Base-by-base conservation (phyloP, 208 protist species). In the Crithidia acanthocephali region DNA sequence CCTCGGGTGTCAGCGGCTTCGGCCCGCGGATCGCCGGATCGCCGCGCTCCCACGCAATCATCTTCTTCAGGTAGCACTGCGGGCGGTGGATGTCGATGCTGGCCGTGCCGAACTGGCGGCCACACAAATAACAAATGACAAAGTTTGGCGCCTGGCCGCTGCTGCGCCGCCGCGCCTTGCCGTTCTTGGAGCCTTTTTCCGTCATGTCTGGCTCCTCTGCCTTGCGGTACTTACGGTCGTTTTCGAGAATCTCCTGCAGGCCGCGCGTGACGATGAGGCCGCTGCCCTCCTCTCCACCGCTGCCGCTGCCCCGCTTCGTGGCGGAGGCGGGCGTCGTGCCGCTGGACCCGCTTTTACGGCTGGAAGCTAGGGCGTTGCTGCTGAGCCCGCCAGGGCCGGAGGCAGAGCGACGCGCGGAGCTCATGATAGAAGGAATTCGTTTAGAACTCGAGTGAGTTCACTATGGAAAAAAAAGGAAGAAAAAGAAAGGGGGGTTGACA, bases 1-100 rank as follows among this genome's bases (percentile, higher is more conserved):
- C 80, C 60, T 86, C 79, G 0, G 85, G 88, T 40, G 85, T 69
- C 6, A 88, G 0, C 13, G 94, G 94, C 51, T 84, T 87, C n/a
- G 81, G 79, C 1, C 93, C 90, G 23, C 93, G 90, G n/a, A 52
- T 81, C n/a, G 57, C 76, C 0, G 85, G 79, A 51, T 91, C 83
- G 28, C 71, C 87, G n/a, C 92, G 86, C 76, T 96, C 84, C 91
- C 92, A 96, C 76, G 86, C 85, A 59, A 95, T 93, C 52, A 95
- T 79, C 70, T 90, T 88, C 81, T 98, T 97, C 28, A 95, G 67
- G 66, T 95, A 94, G 68, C 95, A 98, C 83, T 97, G 91, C 25
- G 88, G 91, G n/a, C 91, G 92, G 60, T 98, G 95, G 68, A 98
- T 95, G 65, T 71, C 76, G 28, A 98, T 84, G 77, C 91, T 97